These are phyloP conservation scores for Blastobotrys illinoisensis DNA, from an alignment of 1,139 yeast species.

Conservation along the genomic window DNA sequence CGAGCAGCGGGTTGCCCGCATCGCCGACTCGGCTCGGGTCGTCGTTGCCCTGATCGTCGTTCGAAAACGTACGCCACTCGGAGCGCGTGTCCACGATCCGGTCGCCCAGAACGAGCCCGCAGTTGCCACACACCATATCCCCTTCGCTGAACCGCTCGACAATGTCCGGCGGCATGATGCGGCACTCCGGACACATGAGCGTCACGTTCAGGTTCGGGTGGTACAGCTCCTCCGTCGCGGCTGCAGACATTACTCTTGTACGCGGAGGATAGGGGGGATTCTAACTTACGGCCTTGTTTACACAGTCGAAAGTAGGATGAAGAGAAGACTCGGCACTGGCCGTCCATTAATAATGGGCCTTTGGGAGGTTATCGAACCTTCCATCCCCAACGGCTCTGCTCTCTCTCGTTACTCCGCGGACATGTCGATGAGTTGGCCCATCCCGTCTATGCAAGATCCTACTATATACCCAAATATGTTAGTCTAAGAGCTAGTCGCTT, in stretches of 20 bases:
- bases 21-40: constrained; percentile 99
- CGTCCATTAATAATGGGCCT: neutral
- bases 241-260: neutral
- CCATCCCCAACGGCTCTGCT: too few species aligned
- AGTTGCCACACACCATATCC: constrained; percentile 93
- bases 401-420: too few species aligned
- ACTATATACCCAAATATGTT: too few species aligned
- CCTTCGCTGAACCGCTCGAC: constrained; percentile 96
- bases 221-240: constrained; percentile 19
- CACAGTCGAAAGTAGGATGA: neutral
- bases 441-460: too few species aligned
- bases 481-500: too few species aligned
- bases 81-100: constrained; percentile 91
- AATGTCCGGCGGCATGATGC: constrained; percentile 90
- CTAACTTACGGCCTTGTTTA: neutral
- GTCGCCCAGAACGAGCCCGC: constrained; percentile 91
- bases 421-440: too few species aligned
- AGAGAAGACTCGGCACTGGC: neutral
- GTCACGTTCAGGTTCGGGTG: constrained; percentile 69
- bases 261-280: neutral
- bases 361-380: neutral
- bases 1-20: constrained; percentile 91
- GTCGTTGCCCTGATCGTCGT: constrained; percentile 96
- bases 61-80: constrained; percentile 95
- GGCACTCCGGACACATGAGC: constrained; percentile 92